These are phyloP conservation scores for Schizochytrium sp. DNA, from an alignment of 108 stramenopile genomes.

Conservation along the genomic window DNA sequence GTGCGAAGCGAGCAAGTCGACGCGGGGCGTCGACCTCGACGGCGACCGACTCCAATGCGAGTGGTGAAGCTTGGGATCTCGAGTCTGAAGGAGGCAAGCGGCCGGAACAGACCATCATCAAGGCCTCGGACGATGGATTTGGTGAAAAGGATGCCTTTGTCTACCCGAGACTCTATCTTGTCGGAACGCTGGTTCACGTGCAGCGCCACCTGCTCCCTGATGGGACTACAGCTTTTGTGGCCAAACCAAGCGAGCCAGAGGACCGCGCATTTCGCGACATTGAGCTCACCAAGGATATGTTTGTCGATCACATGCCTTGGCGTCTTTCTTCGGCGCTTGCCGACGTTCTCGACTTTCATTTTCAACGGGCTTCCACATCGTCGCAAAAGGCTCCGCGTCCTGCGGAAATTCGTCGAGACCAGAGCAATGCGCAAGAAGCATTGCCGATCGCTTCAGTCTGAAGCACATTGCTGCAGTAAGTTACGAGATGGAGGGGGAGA, in stretches of 20 bases:
- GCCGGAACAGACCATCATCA: background rate
- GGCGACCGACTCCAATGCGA: no score
- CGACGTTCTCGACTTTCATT: background rate
- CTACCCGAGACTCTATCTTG: background rate
- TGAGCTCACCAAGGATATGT: background rate
- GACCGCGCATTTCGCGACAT: background rate
- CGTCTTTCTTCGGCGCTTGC: background rate
- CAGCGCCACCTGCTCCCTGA: background rate
- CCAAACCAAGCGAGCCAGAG: background rate
- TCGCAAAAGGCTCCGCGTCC: background rate
- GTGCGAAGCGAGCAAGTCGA: background rate
- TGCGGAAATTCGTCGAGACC: background rate
- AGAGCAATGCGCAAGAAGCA: background rate
- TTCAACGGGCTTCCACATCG: background rate
- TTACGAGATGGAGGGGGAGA: no score
- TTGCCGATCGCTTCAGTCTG: background rate
- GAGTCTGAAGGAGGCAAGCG: no score
- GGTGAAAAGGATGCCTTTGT: background rate
- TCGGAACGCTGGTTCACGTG: background rate
- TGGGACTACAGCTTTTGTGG: background rate
- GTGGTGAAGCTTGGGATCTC: no score
- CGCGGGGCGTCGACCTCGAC: background rate
- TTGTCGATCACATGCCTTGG: slow-evolving; percentile 14
- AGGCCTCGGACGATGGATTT: background rate
- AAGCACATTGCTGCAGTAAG: no score